These are phyloP conservation scores for Lanmaoa rubissima DNA, from an alignment of 768 basidiomycete genomes.

Conservation along the genomic window DNA sequence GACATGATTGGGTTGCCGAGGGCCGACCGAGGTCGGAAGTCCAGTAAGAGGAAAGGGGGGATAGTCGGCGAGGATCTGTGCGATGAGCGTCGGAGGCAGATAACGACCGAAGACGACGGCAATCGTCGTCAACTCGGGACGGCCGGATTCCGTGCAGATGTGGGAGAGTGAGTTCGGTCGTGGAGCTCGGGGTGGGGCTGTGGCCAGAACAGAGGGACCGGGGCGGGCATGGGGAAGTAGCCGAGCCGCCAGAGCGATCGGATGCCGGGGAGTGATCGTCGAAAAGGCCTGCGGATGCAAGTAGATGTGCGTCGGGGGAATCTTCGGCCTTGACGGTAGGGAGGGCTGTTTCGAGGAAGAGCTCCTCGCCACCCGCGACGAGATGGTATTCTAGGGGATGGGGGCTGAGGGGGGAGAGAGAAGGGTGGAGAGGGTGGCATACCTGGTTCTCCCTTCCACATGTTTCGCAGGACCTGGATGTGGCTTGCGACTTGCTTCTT, in stretches of 20 bases:
- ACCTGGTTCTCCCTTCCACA: conserved; percentile 87
- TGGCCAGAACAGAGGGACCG: conserved; percentile 26
- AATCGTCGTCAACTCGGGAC: conserved; percentile 27
- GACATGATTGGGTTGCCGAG: conserved; percentile 26
- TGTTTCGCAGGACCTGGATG: conserved; percentile 80
- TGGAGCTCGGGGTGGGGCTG: conserved; percentile 22
- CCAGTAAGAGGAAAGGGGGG: conserved; percentile 33
- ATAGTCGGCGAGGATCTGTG: conserved; percentile 33
- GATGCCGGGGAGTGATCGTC: conserved; percentile 34
- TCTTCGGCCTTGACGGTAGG: conserved; percentile 58
- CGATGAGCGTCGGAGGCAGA: conserved; percentile 29
- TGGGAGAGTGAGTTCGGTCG: conserved; percentile 27
- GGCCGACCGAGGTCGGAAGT: conserved; percentile 24
- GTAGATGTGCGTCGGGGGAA: conserved; percentile 38
- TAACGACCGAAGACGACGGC: conserved; percentile 31
- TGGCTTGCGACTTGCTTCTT: conserved; percentile 92
- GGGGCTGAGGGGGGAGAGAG: conserved; percentile 2
- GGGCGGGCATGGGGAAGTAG: conserved; percentile 25
- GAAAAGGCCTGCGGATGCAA: conserved; percentile 39
- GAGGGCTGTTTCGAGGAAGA: conserved; percentile 50
- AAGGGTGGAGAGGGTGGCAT: conserved; percentile 8
- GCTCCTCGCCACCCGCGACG: conserved; percentile 78
- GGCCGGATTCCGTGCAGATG: conserved; percentile 21
- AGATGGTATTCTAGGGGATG: conserved; percentile 61
- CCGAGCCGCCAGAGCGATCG: conserved; percentile 32